Evolutionary conservation across 345 rosid genomes (phyloP).

Genomic region (Laguncularia racemosa): DNA sequence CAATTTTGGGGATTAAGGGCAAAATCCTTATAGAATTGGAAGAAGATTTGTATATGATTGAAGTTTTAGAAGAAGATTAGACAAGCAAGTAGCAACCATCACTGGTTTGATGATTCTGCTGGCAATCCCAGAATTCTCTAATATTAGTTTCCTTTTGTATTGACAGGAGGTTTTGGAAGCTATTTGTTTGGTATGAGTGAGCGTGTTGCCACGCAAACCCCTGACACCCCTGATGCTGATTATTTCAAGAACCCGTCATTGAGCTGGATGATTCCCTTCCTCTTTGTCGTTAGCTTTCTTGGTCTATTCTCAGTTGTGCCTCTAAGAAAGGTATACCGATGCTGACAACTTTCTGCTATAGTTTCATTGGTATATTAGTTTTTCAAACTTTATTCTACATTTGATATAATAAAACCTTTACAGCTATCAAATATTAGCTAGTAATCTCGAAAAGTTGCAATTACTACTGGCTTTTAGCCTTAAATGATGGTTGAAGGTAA

Average conservation of each 20-base stretch:
- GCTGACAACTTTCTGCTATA: background rate
- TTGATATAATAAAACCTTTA: background rate
- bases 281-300: constrained; percentile 79
- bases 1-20: too few relatives aligned
- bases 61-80: too few relatives aligned
- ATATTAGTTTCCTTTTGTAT: background rate
- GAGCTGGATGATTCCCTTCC: constrained; percentile 74
- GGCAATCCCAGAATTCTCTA: background rate
- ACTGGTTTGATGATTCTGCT: too few relatives aligned
- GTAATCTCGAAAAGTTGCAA: background rate
- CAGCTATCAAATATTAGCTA: background rate
- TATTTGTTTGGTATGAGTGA: constrained; percentile 73
- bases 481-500: background rate
- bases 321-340: constrained; percentile 54
- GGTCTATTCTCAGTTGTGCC: constrained; percentile 82
- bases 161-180: constrained; percentile 69
- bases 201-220: constrained; percentile 43
- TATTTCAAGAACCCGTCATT: constrained; percentile 45
- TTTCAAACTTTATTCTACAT: background rate
- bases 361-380: background rate
- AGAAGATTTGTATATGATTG: too few relatives aligned
- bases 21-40: too few relatives aligned
- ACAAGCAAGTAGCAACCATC: too few relatives aligned
- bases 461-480: background rate
- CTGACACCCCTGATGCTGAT: constrained; percentile 11